Evolutionary conservation across 495 filamentous ascomycete species (phyloP), one percentile per base, ranked within the genome.

Genomic region (Daldinia caldariorum): DNA sequence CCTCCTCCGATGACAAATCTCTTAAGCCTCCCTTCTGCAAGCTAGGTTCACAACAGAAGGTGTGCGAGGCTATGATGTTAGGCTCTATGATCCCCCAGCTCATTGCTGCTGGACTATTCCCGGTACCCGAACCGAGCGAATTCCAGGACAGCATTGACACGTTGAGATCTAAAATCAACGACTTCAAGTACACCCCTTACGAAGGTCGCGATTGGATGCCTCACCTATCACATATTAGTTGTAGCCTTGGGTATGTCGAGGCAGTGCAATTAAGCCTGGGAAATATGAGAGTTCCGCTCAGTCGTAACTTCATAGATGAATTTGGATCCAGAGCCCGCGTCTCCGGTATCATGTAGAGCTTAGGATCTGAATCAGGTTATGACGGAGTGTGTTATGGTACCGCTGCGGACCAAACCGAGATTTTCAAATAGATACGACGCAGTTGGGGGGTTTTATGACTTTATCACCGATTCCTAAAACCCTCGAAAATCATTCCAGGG

Each of bases 141-240:
- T 22, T 22, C 20, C 18, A 9, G 43, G 43, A 22, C 43, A 47
- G 43, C 43, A 47, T 47, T 10, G 8, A 47, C 9, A 47, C 18
- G 10, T 20, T 47, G 18, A 18, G 9, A 47, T 47, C 43, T 7
- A 47, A 47, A 47, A 47, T 47, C 43, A 22, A 22, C 8, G 5
- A 22, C 8, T 10, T 47, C 43, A 22, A 22, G 9, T 47, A 47
- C 43, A 47, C 16, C 4, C 43, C 43, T 4, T 47, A 47, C 18
- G 43, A 47, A 20, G 43, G 43, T 22, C 18, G 43, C 43, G 66
- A 72, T 20, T 70, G 58, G 62, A 49, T 35, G 47, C 71, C 71
- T 0, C 62, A 70, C 16, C 49, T 67, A 38, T 63, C 61, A 2
- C 71, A 70, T 31, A 43, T 39, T 10, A 26, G 38, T 5, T 70